Base-by-base conservation (phyloP, 192 early-diverging fungal genomes). In the Spinellus fusiger region DNA sequence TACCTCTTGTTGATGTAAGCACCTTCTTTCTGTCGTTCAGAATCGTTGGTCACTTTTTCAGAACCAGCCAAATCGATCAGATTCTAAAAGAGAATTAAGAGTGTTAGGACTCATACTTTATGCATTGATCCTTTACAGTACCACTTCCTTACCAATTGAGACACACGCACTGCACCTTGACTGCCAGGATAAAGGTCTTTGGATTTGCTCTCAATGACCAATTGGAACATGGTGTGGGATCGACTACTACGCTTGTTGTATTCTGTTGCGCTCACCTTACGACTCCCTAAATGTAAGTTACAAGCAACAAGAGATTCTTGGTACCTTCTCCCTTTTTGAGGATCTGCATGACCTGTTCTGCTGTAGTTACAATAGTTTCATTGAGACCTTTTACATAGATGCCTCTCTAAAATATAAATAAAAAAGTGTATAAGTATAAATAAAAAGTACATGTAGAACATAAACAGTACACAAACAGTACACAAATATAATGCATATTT, bases 51-150 rank as follows among this genome's bases (percentile, higher is more conserved):
- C 1, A 90, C 96, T 55, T 94, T 92, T 75, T 99, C 97, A 10
- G 92, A 94, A 37, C 97, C 97, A 2, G 97, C 95, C 58, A 99
- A 71, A 78, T 99, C 97, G 54, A 99, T 93, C 51, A 99, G 78
- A 60, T 97, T 98, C 69, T 75, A 75, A 38, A 29, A 5, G 33
- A 59, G 20, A 23, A 23, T 49, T 33, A 23, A 33, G 26, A 13
- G 13, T 3, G 12, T n/a, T 6, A 35, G 34, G 7, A 40, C 22
- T 44, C 18, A 23, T 29, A 35, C 20, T 33, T 48, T 37, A 54
- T 22, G 23, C 4, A 28, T 54, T 35, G n/a, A 20, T 38, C 27
- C n/a, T 37, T 18, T 5, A 32, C 1, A 44, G n/a, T 9, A 23
- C n/a, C 15, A 5, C 20, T 32, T n/a, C 12, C 9, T 40, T 25